Percentiles rank a stretch among this genome's conserved stretches.
Evolutionary conservation across 176 grass and related monocot genomes (phyloP).

Genomic region (Microstegium vimineum): DNA sequence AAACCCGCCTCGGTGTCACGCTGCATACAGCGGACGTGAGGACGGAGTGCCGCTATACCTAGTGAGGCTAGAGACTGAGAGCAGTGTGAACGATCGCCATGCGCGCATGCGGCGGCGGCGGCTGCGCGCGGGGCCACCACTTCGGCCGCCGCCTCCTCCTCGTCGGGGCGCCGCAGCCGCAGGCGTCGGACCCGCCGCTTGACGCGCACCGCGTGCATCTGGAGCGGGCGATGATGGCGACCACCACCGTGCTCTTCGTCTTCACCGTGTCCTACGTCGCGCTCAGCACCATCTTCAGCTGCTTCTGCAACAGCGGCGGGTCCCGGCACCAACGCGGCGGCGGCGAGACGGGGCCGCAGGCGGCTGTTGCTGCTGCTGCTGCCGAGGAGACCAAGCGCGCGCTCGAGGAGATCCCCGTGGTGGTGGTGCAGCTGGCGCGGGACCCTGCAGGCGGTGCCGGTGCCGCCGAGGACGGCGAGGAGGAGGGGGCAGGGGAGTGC

Average conservation of each 20-base stretch:
- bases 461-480: too few relatives aligned
- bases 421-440: background rate
- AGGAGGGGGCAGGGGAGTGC: background rate
- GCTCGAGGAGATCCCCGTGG: slow-evolving; percentile 26
- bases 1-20: background rate
- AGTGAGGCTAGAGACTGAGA: background rate
- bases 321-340: too few relatives aligned
- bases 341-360: background rate
- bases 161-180: background rate
- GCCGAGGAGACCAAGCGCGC: slow-evolving; percentile 27
- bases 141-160: background rate
- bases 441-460: background rate
- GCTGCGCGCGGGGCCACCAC: background rate
- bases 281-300: slow-evolving; percentile 21
- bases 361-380: background rate
- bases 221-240: background rate
- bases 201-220: slow-evolving; percentile 26
- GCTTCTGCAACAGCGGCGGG: background rate
- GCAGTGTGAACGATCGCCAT: background rate
- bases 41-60: background rate
- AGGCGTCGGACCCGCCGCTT: background rate
- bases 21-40: background rate
- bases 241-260: slow-evolving; percentile 13
- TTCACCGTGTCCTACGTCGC: slow-evolving; percentile 17
- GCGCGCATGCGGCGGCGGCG: background rate